Base-by-base conservation (phyloP, 176 grass and related monocot species). In the Oryza australiensis region DNA sequence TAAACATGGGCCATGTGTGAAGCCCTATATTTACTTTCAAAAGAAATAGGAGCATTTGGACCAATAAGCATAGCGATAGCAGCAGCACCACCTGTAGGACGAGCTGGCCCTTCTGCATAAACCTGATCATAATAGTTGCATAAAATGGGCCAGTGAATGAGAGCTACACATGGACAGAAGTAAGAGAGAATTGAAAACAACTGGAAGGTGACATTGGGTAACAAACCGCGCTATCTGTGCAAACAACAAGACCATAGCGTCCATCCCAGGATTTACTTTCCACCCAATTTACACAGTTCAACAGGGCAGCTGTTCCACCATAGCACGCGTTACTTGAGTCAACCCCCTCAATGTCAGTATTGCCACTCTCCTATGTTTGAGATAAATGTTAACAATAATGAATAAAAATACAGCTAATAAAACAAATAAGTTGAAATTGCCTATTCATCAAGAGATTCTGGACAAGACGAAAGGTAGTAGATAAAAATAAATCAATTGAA, bases 21-120 rank as follows among this genome's bases (percentile, higher is more conserved):
- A 49, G 86, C 91, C 75, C 87, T 99, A 75, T 87, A 94, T 92
- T 95, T 95, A 73, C 90, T 95, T 87, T 99, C 96, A 81, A 99
- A 95, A 71, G 77, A 75, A 88, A 99, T 92, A 53, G 96, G 93
- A 59, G 96, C 93, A 87, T 99, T 91, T 81, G 93, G 96, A 49
- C 96, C 96, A 77, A 99, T 95, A 67, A 95, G 78, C 93, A 99
- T 95, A 27, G 96, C 93, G 88, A 98, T 93, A 62, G 96, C 96
- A 63, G 90, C 96, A 12, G 96, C 96, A 35, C 91, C 96, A 9
- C 96, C 96, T 2, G 96, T 93, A 80, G 96, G 96, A 51, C 96
- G 91, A 75, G 93, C 96, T 3, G 96, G 90, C 22, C 93, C 96
- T 76, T 99, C 93, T 53, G 96, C 93, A 64, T 99, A 99, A 80